phyloP scores from a whole-genome alignment of 768 basidiomycete species.

The Phallus indusiatus region DNA sequence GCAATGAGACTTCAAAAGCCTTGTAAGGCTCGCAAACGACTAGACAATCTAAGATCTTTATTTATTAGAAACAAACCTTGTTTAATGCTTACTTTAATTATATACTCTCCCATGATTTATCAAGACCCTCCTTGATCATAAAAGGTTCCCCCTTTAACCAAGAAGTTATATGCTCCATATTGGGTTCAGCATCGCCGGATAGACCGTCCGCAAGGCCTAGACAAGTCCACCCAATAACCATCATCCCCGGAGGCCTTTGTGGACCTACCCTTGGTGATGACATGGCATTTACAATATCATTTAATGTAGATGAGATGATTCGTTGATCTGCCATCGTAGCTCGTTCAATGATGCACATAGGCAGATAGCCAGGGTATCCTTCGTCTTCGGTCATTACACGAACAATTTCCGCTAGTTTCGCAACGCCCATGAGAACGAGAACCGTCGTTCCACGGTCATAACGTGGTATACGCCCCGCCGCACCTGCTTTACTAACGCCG shows the following conservation, averaged over 20 bases:
- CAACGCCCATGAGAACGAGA: constrained; percentile 92
- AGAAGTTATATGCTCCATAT: constrained; percentile 33
- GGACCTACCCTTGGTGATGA: constrained; percentile 52
- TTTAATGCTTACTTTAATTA: not conserved
- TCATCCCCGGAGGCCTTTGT: constrained; percentile 93
- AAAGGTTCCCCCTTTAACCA: constrained; percentile 61
- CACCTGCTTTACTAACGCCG: constrained; percentile 83
- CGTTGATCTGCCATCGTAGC: constrained; percentile 94
- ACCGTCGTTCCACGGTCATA: constrained; percentile 78
- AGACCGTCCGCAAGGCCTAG: constrained; percentile 68
- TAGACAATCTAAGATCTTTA: no score
- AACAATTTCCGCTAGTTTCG: constrained; percentile 66
- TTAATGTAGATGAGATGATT: constrained; percentile 68
- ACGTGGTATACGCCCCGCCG: constrained; percentile 73
- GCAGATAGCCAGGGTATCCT: constrained; percentile 64
- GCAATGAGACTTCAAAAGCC: no score
- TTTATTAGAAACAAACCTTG: not conserved
- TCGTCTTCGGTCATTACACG: constrained; percentile 46
- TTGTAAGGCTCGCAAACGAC: no score
- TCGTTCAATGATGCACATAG: constrained; percentile 90
- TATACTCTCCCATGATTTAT: constrained; percentile 27
- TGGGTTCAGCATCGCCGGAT: constrained; percentile 54
- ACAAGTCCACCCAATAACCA: constrained; percentile 89
- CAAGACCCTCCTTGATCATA: constrained; percentile 59
- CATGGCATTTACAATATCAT: constrained; percentile 58